Conservation (phyloP, 805 yeast genomes). For the Saccharomycopsis amapae region DNA sequence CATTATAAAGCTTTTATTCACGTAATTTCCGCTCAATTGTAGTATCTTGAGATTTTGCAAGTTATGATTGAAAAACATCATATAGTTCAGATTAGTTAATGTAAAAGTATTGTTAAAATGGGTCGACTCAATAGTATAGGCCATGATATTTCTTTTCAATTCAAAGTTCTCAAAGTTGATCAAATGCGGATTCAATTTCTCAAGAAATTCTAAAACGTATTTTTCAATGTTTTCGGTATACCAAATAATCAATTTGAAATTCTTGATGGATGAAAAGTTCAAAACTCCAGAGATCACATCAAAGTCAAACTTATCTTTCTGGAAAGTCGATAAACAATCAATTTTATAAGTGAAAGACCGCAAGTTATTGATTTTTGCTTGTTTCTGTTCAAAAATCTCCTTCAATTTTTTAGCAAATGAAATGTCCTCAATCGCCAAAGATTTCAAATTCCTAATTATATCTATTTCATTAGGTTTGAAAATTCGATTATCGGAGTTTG, state of each 20-base stretch:
- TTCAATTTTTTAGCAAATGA: slow-evolving; percentile 4
- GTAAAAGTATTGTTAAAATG: slow-evolving; percentile 13
- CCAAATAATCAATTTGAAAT: slow-evolving; percentile 17
- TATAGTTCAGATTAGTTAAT: slow-evolving; percentile 10
- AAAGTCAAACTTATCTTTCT: slow-evolving; percentile 15
- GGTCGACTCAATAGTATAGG: slow-evolving; percentile 13
- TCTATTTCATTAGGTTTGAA: neutral
- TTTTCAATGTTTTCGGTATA: slow-evolving; percentile 17
- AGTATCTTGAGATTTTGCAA: slow-evolving; percentile 7
- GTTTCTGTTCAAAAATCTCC: neutral
- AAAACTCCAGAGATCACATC: slow-evolving; percentile 4
- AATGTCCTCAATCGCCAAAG: slow-evolving; percentile 19
- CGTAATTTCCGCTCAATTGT: slow-evolving; percentile 16
- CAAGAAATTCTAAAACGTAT: slow-evolving; percentile 11
- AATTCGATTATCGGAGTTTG: neutral
- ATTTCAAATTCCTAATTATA: slow-evolving; percentile 5
- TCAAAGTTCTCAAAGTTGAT: slow-evolving; percentile 14
- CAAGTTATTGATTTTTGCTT: slow-evolving; percentile 1
- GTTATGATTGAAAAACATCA: slow-evolving; percentile 5
- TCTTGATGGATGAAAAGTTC: slow-evolving; percentile 8
- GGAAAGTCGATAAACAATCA: slow-evolving; percentile 12
- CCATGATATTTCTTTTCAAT: slow-evolving; percentile 15
- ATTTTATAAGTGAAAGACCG: slow-evolving; percentile 15
- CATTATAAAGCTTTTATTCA: slow-evolving; percentile 12
- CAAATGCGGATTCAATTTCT: slow-evolving; percentile 6